Base-by-base conservation (phyloP, 441 rosid genomes). In the Erodium chrysanthum region DNA sequence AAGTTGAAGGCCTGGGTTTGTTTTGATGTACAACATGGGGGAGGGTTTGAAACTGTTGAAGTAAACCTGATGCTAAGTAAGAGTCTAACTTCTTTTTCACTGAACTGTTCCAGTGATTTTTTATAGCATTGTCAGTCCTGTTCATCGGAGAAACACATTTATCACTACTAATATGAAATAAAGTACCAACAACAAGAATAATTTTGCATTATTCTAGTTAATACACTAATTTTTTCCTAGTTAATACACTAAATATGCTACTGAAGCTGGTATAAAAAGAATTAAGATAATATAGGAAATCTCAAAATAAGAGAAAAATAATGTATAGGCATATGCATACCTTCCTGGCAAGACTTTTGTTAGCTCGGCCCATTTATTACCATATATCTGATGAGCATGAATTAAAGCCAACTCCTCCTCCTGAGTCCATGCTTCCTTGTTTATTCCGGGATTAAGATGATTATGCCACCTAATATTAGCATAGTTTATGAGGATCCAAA, bases 101-200 rank as follows among this genome's bases (percentile, higher is more conserved):
- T 66, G 97, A 91, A 82, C 99, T 94, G 86, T 94, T 91, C 99
- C 99, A 94, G 78, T 91, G 99, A 78, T 94, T 94, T 82, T 94
- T 94, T 72, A 94, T 94, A n/a, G 97, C 77, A 77, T 94, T 94
- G 87, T 94, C 99, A 68, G 99, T 86, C 94, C 99, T 94, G 91
- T 81, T 70, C 75, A 72, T 62, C 74, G 74, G 37, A 67, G 68
- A 75, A 73, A 69, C n/a, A 68, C 14, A 65, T 67, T 2, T n/a
- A 46, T n/a, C 15, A 46, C 15, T 6, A 46, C 52, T 11, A 46
- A 40, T 40, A 40, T 0, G 40, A 9, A 40, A 40, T 12, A 0
- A 40, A 40, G 46, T 40, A 40, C 2, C 46, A 7, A 40, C 46
- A 40, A 40, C 5, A 31, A 31, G 46, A 40, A 40, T 40, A 7